A percentile compares a stretch with the other conserved stretches of the same genome.
These are phyloP conservation scores for Tricholoma matsutake DNA, from an alignment of 768 basidiomycete genomes.

Conservation along the genomic window DNA sequence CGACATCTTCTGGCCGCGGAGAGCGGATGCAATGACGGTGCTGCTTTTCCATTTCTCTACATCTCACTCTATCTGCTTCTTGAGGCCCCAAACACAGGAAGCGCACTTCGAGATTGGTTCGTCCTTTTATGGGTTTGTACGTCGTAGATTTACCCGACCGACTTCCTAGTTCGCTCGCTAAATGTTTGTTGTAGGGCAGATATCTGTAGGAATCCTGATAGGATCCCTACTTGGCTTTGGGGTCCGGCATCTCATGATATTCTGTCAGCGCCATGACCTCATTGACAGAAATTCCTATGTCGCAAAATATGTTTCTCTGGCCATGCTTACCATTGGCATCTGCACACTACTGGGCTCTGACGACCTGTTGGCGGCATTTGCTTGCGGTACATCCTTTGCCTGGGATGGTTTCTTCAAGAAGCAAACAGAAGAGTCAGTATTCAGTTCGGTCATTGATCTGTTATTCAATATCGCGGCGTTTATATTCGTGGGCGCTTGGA, in stretches of 20 bases:
- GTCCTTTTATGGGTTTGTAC: slow-evolving; percentile 81
- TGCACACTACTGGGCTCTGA: slow-evolving; percentile 86
- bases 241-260: slow-evolving; percentile 91
- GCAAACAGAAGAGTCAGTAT: slow-evolving; percentile 92
- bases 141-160: slow-evolving; percentile 27
- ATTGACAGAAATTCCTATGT: slow-evolving; percentile 95
- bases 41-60: slow-evolving; percentile 92
- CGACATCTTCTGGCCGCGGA: slow-evolving; percentile 68
- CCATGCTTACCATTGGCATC: slow-evolving; percentile 81
- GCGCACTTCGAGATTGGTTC: slow-evolving; percentile 86
- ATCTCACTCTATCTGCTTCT: slow-evolving; percentile 85
- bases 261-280: slow-evolving; percentile 79
- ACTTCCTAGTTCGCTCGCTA: slow-evolving; percentile 8
- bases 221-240: slow-evolving; percentile 72
- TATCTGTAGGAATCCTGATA: slow-evolving; percentile 70
- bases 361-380: slow-evolving; percentile 92
- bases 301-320: slow-evolving; percentile 85
- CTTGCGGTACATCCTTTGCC: slow-evolving; percentile 93
- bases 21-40: slow-evolving; percentile 94
- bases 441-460: slow-evolving; percentile 94
- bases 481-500: slow-evolving; percentile 96
- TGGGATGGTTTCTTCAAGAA: slow-evolving; percentile 95
- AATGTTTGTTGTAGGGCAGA: slow-evolving; percentile 58
- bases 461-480: slow-evolving; percentile 96
- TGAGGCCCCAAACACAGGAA: slow-evolving; percentile 51